Conservation (phyloP, 257 asterid species). For the Penstemon eatonii region DNA sequence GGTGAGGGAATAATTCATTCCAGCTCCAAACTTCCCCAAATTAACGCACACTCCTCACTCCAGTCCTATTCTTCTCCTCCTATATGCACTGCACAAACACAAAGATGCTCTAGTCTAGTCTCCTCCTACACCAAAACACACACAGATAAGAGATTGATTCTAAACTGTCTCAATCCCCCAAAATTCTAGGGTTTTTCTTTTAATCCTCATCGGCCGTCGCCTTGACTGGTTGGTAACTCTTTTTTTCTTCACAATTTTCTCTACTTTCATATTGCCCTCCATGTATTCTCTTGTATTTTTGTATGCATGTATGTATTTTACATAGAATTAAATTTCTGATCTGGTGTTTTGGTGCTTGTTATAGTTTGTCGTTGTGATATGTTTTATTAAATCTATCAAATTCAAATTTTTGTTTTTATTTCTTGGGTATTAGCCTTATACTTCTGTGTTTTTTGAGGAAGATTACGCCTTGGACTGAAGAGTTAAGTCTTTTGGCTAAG, state of each 20-base stretch:
- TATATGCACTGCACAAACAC: background rate
- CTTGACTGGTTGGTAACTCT: conserved; percentile 35
- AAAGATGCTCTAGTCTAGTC: conserved; percentile 16
- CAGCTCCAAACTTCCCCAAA: conserved; percentile 23
- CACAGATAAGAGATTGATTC: conserved; percentile 23
- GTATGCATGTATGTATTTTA: conserved; percentile 23
- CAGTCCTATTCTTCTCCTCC: background rate
- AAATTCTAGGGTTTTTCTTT: conserved; percentile 34
- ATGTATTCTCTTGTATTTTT: conserved; percentile 27
- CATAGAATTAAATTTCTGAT: conserved; percentile 20
- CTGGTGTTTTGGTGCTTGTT: conserved; percentile 20
- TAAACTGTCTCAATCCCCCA: conserved; percentile 6
- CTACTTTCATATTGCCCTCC: conserved; percentile 14
- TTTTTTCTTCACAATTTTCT: conserved; percentile 6
- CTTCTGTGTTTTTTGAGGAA: background rate
- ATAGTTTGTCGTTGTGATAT: background rate
- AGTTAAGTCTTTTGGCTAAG: conserved; percentile 3
- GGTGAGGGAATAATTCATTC: conserved; percentile 25
- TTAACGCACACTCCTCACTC: background rate
- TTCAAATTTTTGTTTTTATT: background rate
- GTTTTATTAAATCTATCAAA: background rate
- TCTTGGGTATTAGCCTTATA: background rate
- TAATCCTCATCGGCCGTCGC: conserved; percentile 21
- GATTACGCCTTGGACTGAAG: conserved; percentile 18
- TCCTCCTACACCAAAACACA: background rate